phyloP scores from a whole-genome alignment of 176 grass and related monocot species.

The Ampelocalamus luodianensis region DNA sequence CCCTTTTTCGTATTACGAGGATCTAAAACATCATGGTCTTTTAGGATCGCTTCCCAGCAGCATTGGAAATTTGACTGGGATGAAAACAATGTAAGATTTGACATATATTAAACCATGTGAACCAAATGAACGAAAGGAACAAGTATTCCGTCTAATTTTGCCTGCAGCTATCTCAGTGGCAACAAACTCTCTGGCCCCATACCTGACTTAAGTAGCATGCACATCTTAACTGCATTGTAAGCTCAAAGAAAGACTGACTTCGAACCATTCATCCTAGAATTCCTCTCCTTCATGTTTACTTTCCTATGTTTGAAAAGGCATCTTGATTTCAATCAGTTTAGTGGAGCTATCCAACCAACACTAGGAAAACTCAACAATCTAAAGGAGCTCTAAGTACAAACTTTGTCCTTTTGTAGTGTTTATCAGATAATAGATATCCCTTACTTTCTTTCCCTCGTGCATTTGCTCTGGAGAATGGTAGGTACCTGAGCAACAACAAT shows the following conservation, averaged over 20 bases:
- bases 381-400: constrained; percentile 68
- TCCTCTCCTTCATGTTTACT: constrained; percentile 12
- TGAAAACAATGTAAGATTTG: constrained; percentile 68
- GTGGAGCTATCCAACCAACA: constrained; percentile 60
- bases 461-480: constrained; percentile 38
- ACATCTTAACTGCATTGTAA: constrained; percentile 67
- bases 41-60: constrained; percentile 70
- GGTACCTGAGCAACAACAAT: constrained; percentile 79
- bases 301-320: constrained; percentile 56
- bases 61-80: constrained; percentile 66
- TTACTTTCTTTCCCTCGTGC: neutral
- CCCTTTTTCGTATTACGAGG: constrained; percentile 57
- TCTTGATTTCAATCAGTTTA: constrained; percentile 77
- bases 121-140: neutral
- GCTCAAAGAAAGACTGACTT: constrained; percentile 33
- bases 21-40: constrained; percentile 76
- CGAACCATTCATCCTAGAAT: no score
- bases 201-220: constrained; percentile 73
- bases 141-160: constrained; percentile 2
- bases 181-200: constrained; percentile 85
- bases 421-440: neutral
- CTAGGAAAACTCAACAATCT: constrained; percentile 61
- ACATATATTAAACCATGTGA: neutral
- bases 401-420: neutral
- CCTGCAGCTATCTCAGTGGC: constrained; percentile 61